Base-by-base conservation (phyloP, 805 yeast genomes). In the Jamesozyma piceae region DNA sequence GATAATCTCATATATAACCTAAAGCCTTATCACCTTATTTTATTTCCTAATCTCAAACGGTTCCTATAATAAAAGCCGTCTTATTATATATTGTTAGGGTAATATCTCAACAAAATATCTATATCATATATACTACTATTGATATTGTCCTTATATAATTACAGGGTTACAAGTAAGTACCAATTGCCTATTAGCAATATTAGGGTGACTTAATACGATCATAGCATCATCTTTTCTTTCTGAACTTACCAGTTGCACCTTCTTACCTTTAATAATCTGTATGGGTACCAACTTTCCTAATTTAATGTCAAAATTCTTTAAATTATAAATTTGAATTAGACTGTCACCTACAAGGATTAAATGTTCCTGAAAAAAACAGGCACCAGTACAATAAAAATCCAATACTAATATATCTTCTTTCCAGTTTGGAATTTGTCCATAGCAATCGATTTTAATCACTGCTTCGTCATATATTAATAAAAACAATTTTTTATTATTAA, bases 211-310 rank as follows among this genome's bases (percentile, higher is more conserved):
- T 67, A 82, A 57, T 0, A 65, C 57, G 3, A 77, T 50, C 20
- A 63, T 15, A 32, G 73, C 61, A 38, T 69, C 55, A 18, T 66
- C 67, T 14, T 58, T 64, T 10, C 51, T 56, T 3, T 60, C 61
- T 41, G 55, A 49, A 27, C 68, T 73, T n/a, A 75, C 43, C 19
- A 71, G 53, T 20, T 61, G 58, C 27, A 85, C 73, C 50, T 77
- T 84, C 55, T 79, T 81, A 19, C 90, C 90, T 3, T 78, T 73
- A 33, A 86, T 69, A 4, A 84, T 80, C 57, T 86, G 95, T 19
- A 74, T 67, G 11, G 81, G 72, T 29, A 72, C 72, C 19, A 68
- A 50, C 30, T 58, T 56, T 21, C 57, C 48, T 41, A 68, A 28
- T 2, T 59, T 58, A 1, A 28, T 37, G 5, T 46, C 39, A 11